Evolutionary conservation across 2,329 filamentous ascomycete species (phyloP), one percentile per base, ranked within the genome.

Genomic region (Lithohypha guttulata): DNA sequence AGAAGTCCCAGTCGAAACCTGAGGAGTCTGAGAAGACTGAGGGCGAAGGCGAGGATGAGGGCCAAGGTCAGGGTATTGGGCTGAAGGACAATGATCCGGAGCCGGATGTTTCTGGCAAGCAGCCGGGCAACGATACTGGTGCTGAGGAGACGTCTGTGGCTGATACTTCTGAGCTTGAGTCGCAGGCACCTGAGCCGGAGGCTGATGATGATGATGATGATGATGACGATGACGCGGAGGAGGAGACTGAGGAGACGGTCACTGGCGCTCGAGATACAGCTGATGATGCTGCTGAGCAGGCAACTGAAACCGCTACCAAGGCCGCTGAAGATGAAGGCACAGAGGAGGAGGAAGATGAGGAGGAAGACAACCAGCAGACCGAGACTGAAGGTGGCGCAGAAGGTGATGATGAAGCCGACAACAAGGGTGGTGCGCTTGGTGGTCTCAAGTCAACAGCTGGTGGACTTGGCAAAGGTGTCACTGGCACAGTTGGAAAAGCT

Each of bases 341-440:
- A 7, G 20, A 42, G 22, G 45, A 43, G 9, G 38, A 31, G 10
- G 40, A 32, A 3, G 42, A 45, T 21, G 47, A 47, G 26, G 34
- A 21, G 19, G 45, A 46, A 13, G 48, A 49, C 25, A 43, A 44
- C 7, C 46, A 46, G 3, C 43, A 49, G 7, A 46, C 51, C 70
- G 15, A 71, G 33, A 8, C 44, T 55, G 3, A 71, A 48, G 26
- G 64, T 46, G 19, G 11, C 75, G 50, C 79, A 75, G 34, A 81
- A 61, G 48, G 48, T 3, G 47, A 46, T 18, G 50, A 49, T 15
- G 49, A 50, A 32, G 45, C 51, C 34, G 42, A 56, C 33, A 45
- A 47, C 20, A 42, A 55, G 36, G 52, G 53, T 25, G 46, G 49
- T 14, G 49, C 45, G 18, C 42, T 49, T 8, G 42, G 43, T 13